phyloP scores from a whole-genome alignment of 2,329 filamentous ascomycete species.

The Verticillium zaregamsianum region DNA sequence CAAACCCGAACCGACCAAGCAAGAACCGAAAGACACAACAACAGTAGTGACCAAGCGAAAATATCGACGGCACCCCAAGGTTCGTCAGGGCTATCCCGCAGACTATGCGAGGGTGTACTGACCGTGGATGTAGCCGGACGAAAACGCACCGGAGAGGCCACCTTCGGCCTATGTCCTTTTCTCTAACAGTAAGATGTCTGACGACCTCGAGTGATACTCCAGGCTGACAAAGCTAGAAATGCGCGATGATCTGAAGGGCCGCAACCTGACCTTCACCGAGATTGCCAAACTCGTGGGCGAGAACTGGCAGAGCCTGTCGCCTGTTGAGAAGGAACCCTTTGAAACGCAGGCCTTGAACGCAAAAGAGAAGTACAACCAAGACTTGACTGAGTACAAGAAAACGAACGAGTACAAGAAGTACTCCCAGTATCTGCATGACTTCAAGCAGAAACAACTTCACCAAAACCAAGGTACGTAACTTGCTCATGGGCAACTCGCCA shows the following conservation, averaged over 20 bases:
- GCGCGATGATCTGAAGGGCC: slow-evolving; percentile 71
- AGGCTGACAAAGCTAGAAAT: slow-evolving; percentile 49
- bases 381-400: slow-evolving; percentile 73
- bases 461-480: slow-evolving; percentile 45
- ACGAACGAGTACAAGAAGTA: slow-evolving; percentile 67
- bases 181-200: slow-evolving; percentile 63
- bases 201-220: background rate
- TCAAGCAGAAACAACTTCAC: slow-evolving; percentile 67
- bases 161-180: slow-evolving; percentile 83
- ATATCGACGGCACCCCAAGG: slow-evolving; percentile 74
- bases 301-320: slow-evolving; percentile 70
- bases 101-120: background rate
- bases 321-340: slow-evolving; percentile 65
- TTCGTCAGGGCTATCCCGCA: slow-evolving; percentile 21
- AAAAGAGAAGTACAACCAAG: slow-evolving; percentile 74
- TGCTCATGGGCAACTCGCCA: background rate
- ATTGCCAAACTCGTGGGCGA: slow-evolving; percentile 81
- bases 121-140: slow-evolving; percentile 54
- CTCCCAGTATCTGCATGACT: slow-evolving; percentile 68
- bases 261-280: slow-evolving; percentile 75
- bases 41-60: slow-evolving; percentile 60
- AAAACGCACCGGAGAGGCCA: slow-evolving; percentile 74
- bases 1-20: slow-evolving; percentile 43
- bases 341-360: slow-evolving; percentile 68
- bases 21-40: slow-evolving; percentile 27